Evolutionary conservation across 2,329 filamentous ascomycete species (phyloP).

Genomic region (Amylocarpus encephaloides): DNA sequence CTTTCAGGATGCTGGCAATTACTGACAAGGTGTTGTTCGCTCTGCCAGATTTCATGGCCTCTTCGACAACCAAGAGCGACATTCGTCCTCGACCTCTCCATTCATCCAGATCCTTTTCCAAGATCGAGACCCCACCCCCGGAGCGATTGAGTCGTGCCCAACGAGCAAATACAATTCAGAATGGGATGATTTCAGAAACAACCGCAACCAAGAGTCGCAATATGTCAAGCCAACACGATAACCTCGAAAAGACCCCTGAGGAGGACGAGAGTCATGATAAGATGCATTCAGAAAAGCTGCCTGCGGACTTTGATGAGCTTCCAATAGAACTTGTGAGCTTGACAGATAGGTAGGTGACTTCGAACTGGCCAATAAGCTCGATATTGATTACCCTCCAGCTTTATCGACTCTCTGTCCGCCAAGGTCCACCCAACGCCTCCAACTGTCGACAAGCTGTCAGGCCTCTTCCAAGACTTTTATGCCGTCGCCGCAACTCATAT

Average conservation of each 20-base stretch:
- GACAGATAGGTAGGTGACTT: constrained; percentile 64
- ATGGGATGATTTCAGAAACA: constrained; percentile 20
- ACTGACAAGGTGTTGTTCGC: constrained; percentile 28
- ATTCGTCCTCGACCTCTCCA: constrained; percentile 31
- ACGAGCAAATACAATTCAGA: constrained; percentile 29
- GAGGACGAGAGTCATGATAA: constrained; percentile 27
- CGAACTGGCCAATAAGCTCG: background rate
- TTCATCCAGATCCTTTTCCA: constrained; percentile 35
- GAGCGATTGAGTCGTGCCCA: constrained; percentile 19
- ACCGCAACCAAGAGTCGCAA: constrained; percentile 12
- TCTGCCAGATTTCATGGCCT: constrained; percentile 31
- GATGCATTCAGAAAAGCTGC: constrained; percentile 21
- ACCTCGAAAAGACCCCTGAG: constrained; percentile 37
- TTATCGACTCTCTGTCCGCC: constrained; percentile 81
- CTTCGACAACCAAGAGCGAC: constrained; percentile 20
- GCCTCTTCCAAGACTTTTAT: constrained; percentile 95
- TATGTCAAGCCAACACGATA: constrained; percentile 21
- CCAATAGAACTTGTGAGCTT: constrained; percentile 90
- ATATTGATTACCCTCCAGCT: constrained; percentile 46
- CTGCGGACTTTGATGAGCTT: constrained; percentile 69
- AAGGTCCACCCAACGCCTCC: constrained; percentile 82
- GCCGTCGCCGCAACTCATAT: constrained; percentile 73
- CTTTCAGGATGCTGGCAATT: constrained; percentile 18
- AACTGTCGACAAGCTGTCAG: constrained; percentile 72
- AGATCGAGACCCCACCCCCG: constrained; percentile 27